Evolutionary conservation across 306 rosid species (phyloP).

Genomic region (Oxytropis ochrocephala): DNA sequence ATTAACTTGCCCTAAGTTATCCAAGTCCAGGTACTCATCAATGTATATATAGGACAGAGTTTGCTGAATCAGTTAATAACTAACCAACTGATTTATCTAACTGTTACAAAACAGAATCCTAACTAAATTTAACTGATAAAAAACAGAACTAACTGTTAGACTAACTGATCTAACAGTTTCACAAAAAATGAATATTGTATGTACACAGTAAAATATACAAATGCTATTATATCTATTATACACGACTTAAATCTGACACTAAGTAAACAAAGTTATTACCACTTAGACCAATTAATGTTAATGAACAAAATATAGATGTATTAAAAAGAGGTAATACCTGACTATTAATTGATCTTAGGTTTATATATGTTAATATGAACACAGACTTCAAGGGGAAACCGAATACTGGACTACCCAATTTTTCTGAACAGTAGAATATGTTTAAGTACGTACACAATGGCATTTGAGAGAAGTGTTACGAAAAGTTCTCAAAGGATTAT

Average conservation of each 20-base stretch:
- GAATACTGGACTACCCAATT: not conserved
- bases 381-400: not conserved
- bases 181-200: no score
- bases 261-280: not conserved
- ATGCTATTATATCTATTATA: no score
- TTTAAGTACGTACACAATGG: not conserved
- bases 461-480: not conserved
- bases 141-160: no score
- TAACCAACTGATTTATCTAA: no score
- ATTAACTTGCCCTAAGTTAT: no score
- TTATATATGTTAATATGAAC: conserved; percentile 1
- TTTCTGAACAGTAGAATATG: not conserved
- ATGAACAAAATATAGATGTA: conserved; percentile 3
- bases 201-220: no score
- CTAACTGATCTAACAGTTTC: no score
- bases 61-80: no score
- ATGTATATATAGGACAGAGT: no score
- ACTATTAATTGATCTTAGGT: not conserved
- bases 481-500: not conserved
- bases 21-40: no score
- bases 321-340: not conserved
- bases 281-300: not conserved
- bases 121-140: no score
- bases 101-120: no score
- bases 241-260: not conserved